phyloP scores from a whole-genome alignment of 2,329 filamentous ascomycete genomes.

The Phaeosphaeriaceae sp. region DNA sequence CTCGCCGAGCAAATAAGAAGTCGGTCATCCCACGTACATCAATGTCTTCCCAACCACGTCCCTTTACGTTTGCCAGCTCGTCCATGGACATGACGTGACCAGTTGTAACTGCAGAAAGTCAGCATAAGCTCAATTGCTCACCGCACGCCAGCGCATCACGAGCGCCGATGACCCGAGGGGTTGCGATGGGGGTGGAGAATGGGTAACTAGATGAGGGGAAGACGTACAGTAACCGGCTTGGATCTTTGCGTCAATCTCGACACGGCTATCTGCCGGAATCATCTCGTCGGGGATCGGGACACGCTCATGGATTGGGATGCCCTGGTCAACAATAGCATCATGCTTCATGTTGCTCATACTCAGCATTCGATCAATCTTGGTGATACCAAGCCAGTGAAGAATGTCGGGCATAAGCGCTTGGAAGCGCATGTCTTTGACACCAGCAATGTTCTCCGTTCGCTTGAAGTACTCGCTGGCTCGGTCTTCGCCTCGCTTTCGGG shows the following conservation, averaged over 20 bases:
- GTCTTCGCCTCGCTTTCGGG: conserved; percentile 76
- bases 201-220: conserved; percentile 1
- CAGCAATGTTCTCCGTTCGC: conserved; percentile 96
- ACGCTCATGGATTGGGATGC: conserved; percentile 86
- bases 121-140: conserved; percentile 17
- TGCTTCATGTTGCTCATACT: conserved; percentile 99
- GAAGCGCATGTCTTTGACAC: conserved; percentile 96
- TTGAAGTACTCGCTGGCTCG: conserved; percentile 92
- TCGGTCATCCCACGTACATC: conserved; percentile 51
- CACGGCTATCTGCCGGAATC: conserved; percentile 92
- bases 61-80: conserved; percentile 84
- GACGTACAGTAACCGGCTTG: conserved; percentile 80
- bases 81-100: conserved; percentile 88
- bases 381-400: conserved; percentile 96
- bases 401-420: conserved; percentile 98
- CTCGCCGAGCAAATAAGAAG: conserved; percentile 11
- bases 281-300: conserved; percentile 91
- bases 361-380: conserved; percentile 97
- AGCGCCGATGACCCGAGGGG: not conserved
- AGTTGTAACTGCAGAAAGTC: conserved; percentile 68
- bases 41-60: conserved; percentile 85
- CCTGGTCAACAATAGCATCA: conserved; percentile 84
- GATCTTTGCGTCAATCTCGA: conserved; percentile 99
- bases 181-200: not conserved
- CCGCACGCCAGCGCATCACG: not conserved